Evolutionary conservation across 345 rosid genomes (phyloP), one percentile per base, ranked within the genome.

Genomic region (Camelina hispida): DNA sequence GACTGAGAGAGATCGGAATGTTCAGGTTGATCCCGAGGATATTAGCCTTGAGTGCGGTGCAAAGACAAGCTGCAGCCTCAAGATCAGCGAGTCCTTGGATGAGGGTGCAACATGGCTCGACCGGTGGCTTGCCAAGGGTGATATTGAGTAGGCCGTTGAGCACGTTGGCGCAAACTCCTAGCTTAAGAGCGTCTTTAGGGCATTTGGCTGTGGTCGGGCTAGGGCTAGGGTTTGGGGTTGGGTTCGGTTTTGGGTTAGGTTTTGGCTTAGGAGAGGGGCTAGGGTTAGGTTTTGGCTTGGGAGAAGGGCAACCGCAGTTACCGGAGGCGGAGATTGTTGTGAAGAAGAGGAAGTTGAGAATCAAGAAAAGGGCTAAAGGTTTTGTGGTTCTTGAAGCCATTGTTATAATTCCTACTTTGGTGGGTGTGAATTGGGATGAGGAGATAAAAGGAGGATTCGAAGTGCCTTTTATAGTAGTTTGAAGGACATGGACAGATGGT

Each of bases 31-130:
- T 71, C 7, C 91, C 89, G 22, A 87, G 82, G 40, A 85, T 62
- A 37, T 84, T 84, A 52, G 73, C 85, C 73, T 55, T 83, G 9
- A 87, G 71, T 7, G 84, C 85, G 14, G 86, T 82, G 83, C 87
- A 87, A 46, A 87, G 89, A 82, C 89, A 87, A 69, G 80, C 74
- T 0, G 87, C 85, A 22, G 84, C 88, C 51, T 87, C 87, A 61
- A 85, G 73, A 64, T 78, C 89, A 23, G 34, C 84, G 14, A 87
- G 87, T 15, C 83, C 84, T 57, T 74, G 7, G 34, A 87, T 58
- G 42, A 83, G 80, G 3, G 79, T 14, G 47, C 89, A 87, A 68
- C 89, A 84, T 18, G 84, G 79, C 9, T 61, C 54, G 14, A 72
- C 81, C 4, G 89, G 85, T 52, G 89, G 87, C 23, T 60, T 58